phyloP scores from a whole-genome alignment of 2,329 filamentous ascomycete species.

The Pestalotiopsis sp. region DNA sequence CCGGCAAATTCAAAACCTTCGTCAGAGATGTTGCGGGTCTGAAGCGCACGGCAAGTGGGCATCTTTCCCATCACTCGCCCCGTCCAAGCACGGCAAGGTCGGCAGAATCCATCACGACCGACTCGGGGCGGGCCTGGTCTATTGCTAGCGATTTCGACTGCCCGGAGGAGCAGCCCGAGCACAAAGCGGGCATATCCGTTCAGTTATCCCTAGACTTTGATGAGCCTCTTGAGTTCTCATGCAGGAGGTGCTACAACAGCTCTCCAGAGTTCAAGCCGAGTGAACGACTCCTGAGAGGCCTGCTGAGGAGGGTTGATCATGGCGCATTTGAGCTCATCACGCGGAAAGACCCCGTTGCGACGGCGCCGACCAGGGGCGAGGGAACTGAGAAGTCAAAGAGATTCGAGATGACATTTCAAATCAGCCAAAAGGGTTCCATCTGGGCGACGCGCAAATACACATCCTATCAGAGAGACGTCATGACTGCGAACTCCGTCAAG shows the following conservation, averaged over 20 bases:
- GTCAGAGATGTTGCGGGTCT: constrained; percentile 28
- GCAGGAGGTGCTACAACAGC: constrained; percentile 47
- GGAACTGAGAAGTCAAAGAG: constrained; percentile 43
- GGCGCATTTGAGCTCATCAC: constrained; percentile 56
- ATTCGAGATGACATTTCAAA: constrained; percentile 50
- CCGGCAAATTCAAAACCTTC: constrained; percentile 26
- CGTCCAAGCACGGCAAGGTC: not conserved
- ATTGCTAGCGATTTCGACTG: constrained; percentile 5
- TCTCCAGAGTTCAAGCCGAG: constrained; percentile 45
- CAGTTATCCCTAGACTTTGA: constrained; percentile 48
- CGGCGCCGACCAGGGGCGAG: constrained; percentile 39
- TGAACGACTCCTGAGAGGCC: constrained; percentile 47
- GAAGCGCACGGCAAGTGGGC: constrained; percentile 18
- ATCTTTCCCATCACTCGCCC: not conserved
- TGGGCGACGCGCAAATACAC: constrained; percentile 47
- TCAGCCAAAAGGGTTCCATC: constrained; percentile 40
- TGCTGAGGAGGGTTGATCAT: constrained; percentile 53
- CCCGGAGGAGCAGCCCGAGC: constrained; percentile 1
- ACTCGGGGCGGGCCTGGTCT: not conserved
- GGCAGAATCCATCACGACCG: not conserved
- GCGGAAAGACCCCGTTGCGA: constrained; percentile 49
- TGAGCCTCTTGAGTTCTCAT: constrained; percentile 43
- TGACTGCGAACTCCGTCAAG: constrained; percentile 45
- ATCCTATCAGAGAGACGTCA: constrained; percentile 51
- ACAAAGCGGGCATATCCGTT: constrained; percentile 36